These are phyloP conservation scores for Turritis glabra DNA, from an alignment of 345 rosid genomes.

Conservation along the genomic window DNA sequence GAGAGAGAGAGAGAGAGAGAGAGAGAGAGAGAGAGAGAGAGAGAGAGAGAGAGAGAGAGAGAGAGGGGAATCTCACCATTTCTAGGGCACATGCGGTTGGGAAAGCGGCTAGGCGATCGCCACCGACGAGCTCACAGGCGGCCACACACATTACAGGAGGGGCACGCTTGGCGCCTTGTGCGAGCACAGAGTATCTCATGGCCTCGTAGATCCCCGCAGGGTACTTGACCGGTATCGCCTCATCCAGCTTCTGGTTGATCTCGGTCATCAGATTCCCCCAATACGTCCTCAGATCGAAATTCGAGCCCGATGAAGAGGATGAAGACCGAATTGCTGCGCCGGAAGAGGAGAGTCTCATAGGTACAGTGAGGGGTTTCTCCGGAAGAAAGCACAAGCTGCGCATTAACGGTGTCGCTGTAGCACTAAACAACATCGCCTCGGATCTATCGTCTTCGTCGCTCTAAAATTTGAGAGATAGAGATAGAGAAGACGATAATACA, in stretches of 20 bases:
- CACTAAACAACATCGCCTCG: conserved; percentile 42
- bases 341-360: conserved; percentile 5
- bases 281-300: conserved; percentile 79
- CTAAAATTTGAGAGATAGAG: too few relatives aligned
- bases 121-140: conserved; percentile 87
- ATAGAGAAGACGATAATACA: too few relatives aligned
- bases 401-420: conserved; percentile 35
- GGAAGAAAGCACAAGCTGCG: conserved; percentile 29
- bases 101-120: conserved; percentile 74
- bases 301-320: conserved; percentile 39
- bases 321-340: conserved; percentile 43
- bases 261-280: conserved; percentile 67
- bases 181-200: conserved; percentile 91
- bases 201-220: conserved; percentile 84
- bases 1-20: too few relatives aligned
- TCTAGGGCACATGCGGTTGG: conserved; percentile 98
- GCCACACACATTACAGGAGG: conserved; percentile 97
- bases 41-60: too few relatives aligned
- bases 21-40: too few relatives aligned
- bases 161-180: conserved; percentile 82
- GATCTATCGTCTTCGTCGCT: too few relatives aligned
- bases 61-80: conserved; percentile 84
- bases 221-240: conserved; percentile 66
- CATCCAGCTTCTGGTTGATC: conserved; percentile 74
- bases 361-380: conserved; percentile 14